These are phyloP conservation scores for Neofusicoccum cordaticola DNA, from an alignment of 2,329 filamentous ascomycete species.

Conservation along the genomic window DNA sequence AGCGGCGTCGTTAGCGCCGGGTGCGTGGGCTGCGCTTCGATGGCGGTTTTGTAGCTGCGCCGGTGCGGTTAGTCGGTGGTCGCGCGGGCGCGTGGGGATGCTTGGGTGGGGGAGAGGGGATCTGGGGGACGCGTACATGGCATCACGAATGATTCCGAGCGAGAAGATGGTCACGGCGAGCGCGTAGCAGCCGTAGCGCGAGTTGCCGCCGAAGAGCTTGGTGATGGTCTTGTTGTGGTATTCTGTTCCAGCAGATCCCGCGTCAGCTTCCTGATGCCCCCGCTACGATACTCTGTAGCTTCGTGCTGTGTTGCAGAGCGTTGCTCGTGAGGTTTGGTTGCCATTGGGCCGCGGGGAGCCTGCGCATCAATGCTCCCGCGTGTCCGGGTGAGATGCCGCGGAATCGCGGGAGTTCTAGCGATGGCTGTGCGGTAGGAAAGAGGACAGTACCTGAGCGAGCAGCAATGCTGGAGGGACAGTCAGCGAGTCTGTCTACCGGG, in stretches of 20 bases:
- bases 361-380: neutral
- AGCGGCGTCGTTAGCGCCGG: slow-evolving; percentile 63
- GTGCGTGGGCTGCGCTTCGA: slow-evolving; percentile 72
- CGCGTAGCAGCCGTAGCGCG: slow-evolving; percentile 79
- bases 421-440: slow-evolving; percentile 17
- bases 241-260: slow-evolving; percentile 54
- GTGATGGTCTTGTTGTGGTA: slow-evolving; percentile 89
- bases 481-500: slow-evolving; percentile 4
- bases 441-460: slow-evolving; percentile 68
- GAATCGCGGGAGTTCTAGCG: neutral
- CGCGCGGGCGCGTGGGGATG: slow-evolving; percentile 23
- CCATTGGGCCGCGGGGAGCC: neutral
- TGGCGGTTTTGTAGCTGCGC: slow-evolving; percentile 77
- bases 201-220: slow-evolving; percentile 76
- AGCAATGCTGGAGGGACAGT: slow-evolving; percentile 61
- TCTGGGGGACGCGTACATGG: slow-evolving; percentile 36
- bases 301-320: neutral
- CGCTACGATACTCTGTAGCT: slow-evolving; percentile 3
- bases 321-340: neutral
- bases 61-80: slow-evolving; percentile 8
- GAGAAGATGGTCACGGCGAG: slow-evolving; percentile 88
- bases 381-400: neutral
- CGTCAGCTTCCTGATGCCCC: neutral
- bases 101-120: neutral
- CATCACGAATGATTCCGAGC: slow-evolving; percentile 82